Conservation (phyloP, 2,329 filamentous ascomycete species). For the Talaromyces sp. region DNA sequence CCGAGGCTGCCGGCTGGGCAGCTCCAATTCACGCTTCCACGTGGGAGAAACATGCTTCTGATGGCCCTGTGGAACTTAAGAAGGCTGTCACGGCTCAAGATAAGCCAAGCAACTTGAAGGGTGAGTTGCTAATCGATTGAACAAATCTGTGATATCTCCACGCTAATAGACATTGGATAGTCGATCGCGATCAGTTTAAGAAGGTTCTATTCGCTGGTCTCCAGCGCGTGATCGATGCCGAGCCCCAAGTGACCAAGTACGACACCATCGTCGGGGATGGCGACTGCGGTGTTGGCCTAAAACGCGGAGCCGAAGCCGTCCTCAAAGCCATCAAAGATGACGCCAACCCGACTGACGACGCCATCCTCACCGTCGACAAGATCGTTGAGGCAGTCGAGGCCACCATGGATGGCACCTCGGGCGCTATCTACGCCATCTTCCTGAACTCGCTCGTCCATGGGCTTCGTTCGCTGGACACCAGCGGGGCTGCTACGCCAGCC, state of each 20-base stretch:
- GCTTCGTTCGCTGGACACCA: constrained; percentile 48
- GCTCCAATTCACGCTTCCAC: constrained; percentile 54
- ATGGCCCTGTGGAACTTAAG: constrained; percentile 36
- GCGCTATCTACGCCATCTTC: constrained; percentile 82
- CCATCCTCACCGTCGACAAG: constrained; percentile 53
- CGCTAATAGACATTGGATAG: constrained; percentile 25
- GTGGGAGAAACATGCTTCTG: constrained; percentile 47
- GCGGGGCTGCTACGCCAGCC: constrained; percentile 38
- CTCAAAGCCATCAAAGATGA: constrained; percentile 39
- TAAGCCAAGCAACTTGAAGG: constrained; percentile 47
- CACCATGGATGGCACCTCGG: constrained; percentile 68
- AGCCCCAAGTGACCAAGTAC: constrained; percentile 60
- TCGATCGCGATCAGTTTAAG: constrained; percentile 46
- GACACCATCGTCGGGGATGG: constrained; percentile 84
- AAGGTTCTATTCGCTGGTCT: constrained; percentile 51
- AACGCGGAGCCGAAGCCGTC: constrained; percentile 71
- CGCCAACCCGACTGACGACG: constrained; percentile 45
- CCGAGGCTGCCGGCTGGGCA: constrained; percentile 62
- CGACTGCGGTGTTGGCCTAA: constrained; percentile 81
- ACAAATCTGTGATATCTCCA: constrained; percentile 2
- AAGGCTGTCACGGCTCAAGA: constrained; percentile 37
- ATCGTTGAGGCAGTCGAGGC: constrained; percentile 61
- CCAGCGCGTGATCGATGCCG: constrained; percentile 54
- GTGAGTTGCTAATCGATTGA: constrained; percentile 31
- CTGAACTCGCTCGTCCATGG: constrained; percentile 74